phyloP scores from a whole-genome alignment of 805 yeast genomes.

The Lipomyces lipofer region DNA sequence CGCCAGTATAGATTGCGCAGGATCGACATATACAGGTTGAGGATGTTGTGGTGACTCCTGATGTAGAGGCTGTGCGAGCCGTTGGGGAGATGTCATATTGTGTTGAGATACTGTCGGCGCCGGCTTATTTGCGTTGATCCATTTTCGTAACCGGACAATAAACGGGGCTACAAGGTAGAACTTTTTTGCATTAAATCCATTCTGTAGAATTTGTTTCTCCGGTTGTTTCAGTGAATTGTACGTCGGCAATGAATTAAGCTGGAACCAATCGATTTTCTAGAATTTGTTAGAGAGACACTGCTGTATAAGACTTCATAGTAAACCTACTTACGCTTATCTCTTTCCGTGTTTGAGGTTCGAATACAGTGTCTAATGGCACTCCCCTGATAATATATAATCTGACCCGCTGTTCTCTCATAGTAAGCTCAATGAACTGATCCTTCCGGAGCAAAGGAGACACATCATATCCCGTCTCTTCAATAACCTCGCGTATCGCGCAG shows the following conservation, averaged over 20 bases:
- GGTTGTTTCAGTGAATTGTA: constrained; percentile 21
- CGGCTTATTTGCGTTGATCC: constrained; percentile 35
- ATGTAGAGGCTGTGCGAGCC: not conserved
- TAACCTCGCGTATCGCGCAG: constrained; percentile 89
- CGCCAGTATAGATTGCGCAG: constrained; percentile 22
- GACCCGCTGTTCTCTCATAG: constrained; percentile 78
- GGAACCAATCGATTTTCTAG: constrained; percentile 35
- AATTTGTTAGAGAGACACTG: constrained; percentile 4
- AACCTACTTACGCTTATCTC: constrained; percentile 66
- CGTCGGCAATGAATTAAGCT: constrained; percentile 38
- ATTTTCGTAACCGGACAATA: constrained; percentile 39
- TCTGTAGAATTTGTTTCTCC: too few species aligned
- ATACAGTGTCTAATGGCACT: constrained; percentile 73
- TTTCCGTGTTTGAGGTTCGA: constrained; percentile 79
- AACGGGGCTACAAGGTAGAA: constrained; percentile 45
- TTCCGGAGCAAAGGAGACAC: constrained; percentile 65
- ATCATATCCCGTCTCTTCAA: constrained; percentile 93
- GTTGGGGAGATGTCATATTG: too few species aligned
- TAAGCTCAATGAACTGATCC: constrained; percentile 75
- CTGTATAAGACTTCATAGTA: not conserved
- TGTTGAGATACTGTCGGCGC: not conserved
- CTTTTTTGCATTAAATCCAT: constrained; percentile 18
- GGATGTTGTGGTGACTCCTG: not conserved
- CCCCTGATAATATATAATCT: constrained; percentile 75
- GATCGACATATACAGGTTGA: constrained; percentile 1